Conservation (phyloP, 192 early-diverging fungal species). For the Diversispora eburnea region DNA sequence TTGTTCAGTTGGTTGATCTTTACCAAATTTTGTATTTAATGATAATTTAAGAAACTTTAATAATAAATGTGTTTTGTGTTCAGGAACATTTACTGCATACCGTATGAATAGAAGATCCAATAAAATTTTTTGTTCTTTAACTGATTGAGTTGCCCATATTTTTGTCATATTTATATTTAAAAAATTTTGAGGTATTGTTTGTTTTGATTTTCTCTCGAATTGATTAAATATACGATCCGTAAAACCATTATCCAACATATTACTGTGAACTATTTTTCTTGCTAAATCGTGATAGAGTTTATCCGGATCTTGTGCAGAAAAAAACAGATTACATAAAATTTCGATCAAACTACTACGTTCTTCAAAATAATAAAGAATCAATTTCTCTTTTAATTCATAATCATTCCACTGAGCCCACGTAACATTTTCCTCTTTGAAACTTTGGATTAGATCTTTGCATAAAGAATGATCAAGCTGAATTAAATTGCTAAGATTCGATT, state of each 20-base stretch:
- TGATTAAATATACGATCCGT: slow-evolving; percentile 4
- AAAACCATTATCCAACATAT: neutral
- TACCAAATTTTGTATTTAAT: slow-evolving; percentile 6
- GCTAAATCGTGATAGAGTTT: slow-evolving; percentile 6
- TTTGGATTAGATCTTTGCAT: neutral
- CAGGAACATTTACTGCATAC: neutral
- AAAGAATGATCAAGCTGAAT: neutral
- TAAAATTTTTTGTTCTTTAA: slow-evolving; percentile 19
- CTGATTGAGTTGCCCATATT: neutral
- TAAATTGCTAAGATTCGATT: neutral
- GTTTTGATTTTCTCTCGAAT: slow-evolving; percentile 15
- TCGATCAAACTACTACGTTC: slow-evolving; percentile 14
- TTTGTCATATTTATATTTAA: neutral
- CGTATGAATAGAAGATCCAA: slow-evolving; percentile 12
- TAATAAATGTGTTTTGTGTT: neutral
- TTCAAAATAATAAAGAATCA: slow-evolving; percentile 3
- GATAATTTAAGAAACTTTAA: neutral
- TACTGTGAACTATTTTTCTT: neutral
- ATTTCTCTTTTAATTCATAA: neutral
- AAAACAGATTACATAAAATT: slow-evolving; percentile 15
- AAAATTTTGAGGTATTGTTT: neutral
- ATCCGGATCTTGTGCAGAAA: neutral
- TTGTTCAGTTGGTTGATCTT: neutral
- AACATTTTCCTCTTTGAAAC: slow-evolving; percentile 18
- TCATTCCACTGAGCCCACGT: neutral